Evolutionary conservation across 352 stramenopile species (phyloP), one percentile per base, ranked within the genome.

Genomic region (Phytophthora ramorum): DNA sequence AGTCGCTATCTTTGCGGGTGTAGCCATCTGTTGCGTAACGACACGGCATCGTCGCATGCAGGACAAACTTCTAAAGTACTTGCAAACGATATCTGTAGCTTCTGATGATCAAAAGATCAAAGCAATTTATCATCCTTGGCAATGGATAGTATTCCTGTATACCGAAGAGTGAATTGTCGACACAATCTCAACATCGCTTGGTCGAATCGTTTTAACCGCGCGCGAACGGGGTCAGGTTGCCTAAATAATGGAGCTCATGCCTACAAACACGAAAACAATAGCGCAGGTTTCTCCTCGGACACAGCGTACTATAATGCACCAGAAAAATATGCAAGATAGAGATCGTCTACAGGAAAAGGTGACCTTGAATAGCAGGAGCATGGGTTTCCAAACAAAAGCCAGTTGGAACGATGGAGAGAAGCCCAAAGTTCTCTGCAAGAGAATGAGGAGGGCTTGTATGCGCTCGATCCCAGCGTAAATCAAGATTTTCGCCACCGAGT

Each of bases 361-460:
- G 51, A 2, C 50, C 43, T 38, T 80, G 69, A 17, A 80, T 37
- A 17, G 44, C 37, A 10, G 38, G 22, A 3, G 22, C 17, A 5
- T 80, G 66, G 0, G 30, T 65, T 48, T 83, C 72, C 8, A 81
- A 54, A 19, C 66, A 43, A 83, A 79, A 1, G 58, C 75, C 7
- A 84, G 44, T 32, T 71, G 54, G 28, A 70, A 72, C 3, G 72
- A 9, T 17, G 63, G 55, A 3, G 51, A 64, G 34, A 69, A 71
- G 2, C 50, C 60, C 7, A 81, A 72, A 24, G 43, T 54, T 0
- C 40, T 22, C 34, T 67, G 52, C 10, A 76, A 41, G 7, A 55
- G 40, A 28, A 55, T 3, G 16, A 65, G 32, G 20, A 69, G 49
- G 16, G 20, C 50, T 12, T 26, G 20, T 12, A 73, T 57, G 1